These are phyloP conservation scores for Caryopteris hybrid DNA, from an alignment of 305 asterid species.

Conservation along the genomic window DNA sequence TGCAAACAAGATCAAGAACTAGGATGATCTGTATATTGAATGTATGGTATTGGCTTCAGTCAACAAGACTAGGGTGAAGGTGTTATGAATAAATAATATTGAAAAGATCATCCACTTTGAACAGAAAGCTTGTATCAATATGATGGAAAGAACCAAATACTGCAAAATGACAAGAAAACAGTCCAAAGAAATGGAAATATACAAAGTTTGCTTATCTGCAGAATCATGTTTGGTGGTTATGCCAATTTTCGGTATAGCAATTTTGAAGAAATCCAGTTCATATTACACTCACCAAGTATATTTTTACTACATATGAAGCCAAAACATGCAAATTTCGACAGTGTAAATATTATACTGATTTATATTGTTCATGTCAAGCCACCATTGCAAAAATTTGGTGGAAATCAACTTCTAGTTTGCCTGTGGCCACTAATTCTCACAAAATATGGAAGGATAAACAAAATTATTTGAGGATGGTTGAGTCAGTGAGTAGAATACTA, in stretches of 20 bases:
- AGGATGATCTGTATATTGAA: background rate
- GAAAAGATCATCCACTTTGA: constrained; percentile 5
- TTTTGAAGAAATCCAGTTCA: constrained; percentile 10
- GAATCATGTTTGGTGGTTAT: background rate
- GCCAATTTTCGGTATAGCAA: background rate
- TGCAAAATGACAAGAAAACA: background rate
- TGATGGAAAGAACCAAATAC: constrained; percentile 8
- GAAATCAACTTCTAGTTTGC: constrained; percentile 5
- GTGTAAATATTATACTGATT: background rate
- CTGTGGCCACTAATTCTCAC: background rate
- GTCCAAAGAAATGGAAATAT: background rate
- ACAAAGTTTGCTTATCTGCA: constrained; percentile 2
- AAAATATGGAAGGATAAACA: background rate
- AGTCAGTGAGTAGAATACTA: constrained; percentile 3
- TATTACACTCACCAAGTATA: background rate
- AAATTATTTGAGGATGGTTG: background rate
- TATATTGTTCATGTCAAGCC: constrained; percentile 5
- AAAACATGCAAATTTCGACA: background rate
- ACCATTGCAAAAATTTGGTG: background rate
- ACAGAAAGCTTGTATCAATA: background rate
- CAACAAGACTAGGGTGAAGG: constrained; percentile 10
- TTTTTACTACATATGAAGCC: background rate
- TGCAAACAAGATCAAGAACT: constrained; percentile 1
- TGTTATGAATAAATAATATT: background rate
- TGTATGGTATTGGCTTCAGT: background rate